Conservation (phyloP, 2,329 filamentous ascomycete genomes). For the Microsporum canis region DNA sequence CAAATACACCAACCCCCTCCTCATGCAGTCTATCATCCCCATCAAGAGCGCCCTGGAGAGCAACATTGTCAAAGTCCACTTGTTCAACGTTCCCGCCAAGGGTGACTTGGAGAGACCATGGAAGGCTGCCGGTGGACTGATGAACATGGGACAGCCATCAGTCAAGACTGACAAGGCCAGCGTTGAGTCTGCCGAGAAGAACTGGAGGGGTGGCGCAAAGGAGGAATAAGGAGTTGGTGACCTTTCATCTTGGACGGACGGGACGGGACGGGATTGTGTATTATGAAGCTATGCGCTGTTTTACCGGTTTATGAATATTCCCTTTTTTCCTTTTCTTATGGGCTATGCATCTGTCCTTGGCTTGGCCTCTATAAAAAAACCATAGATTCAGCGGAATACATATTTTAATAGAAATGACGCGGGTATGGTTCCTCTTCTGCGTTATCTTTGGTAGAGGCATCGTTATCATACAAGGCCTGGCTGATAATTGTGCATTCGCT, state of each 20-base stretch:
- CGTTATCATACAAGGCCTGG: background rate
- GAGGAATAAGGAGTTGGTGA: constrained; percentile 31
- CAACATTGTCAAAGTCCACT: constrained; percentile 91
- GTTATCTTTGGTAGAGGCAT: background rate
- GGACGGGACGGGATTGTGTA: background rate
- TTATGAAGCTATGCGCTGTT: background rate
- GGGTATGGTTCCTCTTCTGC: background rate
- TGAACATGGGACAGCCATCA: constrained; percentile 57
- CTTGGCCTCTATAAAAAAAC: background rate
- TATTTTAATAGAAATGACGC: background rate
- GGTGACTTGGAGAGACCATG: constrained; percentile 93
- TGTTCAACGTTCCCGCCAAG: constrained; percentile 73
- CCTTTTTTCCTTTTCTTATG: background rate
- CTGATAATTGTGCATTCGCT: background rate
- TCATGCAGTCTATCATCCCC: constrained; percentile 97
- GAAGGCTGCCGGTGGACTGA: constrained; percentile 74
- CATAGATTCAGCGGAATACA: background rate
- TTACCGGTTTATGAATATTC: background rate
- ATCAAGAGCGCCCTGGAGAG: constrained; percentile 90
- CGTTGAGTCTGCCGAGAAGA: constrained; percentile 39
- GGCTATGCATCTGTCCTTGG: background rate
- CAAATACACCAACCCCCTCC: constrained; percentile 97
- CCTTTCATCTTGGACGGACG: background rate
- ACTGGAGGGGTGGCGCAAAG: constrained; percentile 41
- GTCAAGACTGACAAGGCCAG: constrained; percentile 89